Evolutionary conservation across 371 early-diverging fungal genomes (phyloP), one percentile per base, ranked within the genome.

Genomic region (Actinomortierella wolfii): DNA sequence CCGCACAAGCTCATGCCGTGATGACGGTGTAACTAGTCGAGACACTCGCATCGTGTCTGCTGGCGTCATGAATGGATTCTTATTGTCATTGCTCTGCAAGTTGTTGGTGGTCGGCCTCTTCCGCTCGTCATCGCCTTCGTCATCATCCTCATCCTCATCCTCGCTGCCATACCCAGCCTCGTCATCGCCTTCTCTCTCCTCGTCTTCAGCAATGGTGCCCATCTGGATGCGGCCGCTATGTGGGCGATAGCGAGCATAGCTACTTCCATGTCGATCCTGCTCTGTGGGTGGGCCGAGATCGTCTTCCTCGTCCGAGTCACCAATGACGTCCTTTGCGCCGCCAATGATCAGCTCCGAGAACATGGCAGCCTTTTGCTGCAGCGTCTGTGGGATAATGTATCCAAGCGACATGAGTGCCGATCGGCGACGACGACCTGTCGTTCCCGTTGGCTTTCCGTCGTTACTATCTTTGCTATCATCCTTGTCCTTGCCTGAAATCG

Each of bases 371-470:
- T 66, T 73, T 45, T 73, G 73, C 3, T 73, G 67, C 73, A 66
- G 66, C 15, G 73, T 73, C 49, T 73, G 73, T 1, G 73, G 73
- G 46, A 73, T 73, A 25, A 73, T 73, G 23, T 73, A 73, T 0
- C 63, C 73, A 23, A 63, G 66, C n/a, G 73, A 73, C 17, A 62
- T 66, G 45, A 56, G 54, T 8, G 57, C 63, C 13, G 52, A 20
- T 41, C 41, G 17, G 41, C 15, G 26, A n/a, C 54, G 17, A 5
- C 25, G 48, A 25, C 20, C 41, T 34, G 57, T 15, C 34, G 34
- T 34, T 34, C 7, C 7, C 11, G 34, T 34, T 34, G 34, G 4
- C 34, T 6, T 34, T 34, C 7, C 4, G 34, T 34, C 34, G 4
- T 34, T 34, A 34, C 34, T 11, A 34, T 4, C 7, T 6, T 4